Evolutionary conservation across 345 rosid genomes (phyloP).

Genomic region (Trapa incisa): DNA sequence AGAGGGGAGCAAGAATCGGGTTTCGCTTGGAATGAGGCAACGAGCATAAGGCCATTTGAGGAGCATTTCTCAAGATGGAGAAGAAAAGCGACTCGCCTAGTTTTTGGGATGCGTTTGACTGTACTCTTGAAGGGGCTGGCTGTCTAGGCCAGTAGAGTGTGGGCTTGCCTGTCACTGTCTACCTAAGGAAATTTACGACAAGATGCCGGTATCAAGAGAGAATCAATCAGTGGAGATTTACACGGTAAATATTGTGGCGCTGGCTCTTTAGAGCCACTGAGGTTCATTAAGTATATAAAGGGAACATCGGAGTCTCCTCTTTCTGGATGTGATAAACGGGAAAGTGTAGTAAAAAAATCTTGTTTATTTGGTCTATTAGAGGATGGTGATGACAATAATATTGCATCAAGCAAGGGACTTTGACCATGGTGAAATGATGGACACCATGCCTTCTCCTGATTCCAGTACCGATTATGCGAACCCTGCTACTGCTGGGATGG

Average conservation of each 20-base stretch:
- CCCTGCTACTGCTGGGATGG: not conserved
- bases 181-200: slow-evolving; percentile 27
- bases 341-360: slow-evolving; percentile 31
- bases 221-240: slow-evolving; percentile 26
- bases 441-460: not conserved
- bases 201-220: slow-evolving; percentile 44
- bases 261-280: slow-evolving; percentile 36
- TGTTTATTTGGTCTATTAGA: slow-evolving; percentile 37
- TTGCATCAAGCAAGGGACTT: slow-evolving; percentile 10
- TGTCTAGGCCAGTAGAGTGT: slow-evolving; percentile 55
- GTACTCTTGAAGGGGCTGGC: slow-evolving; percentile 47
- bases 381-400: slow-evolving; percentile 32
- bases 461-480: not conserved
- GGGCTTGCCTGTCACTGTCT: slow-evolving; percentile 69
- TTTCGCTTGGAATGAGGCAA: slow-evolving; percentile 59
- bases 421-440: slow-evolving; percentile 8
- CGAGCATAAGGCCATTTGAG: slow-evolving; percentile 50
- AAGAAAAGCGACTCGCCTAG: slow-evolving; percentile 38
- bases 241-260: slow-evolving; percentile 38
- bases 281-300: slow-evolving; percentile 35
- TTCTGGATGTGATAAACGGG: slow-evolving; percentile 31
- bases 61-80: slow-evolving; percentile 43
- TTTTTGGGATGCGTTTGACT: slow-evolving; percentile 45
- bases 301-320: slow-evolving; percentile 30
- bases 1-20: not conserved